Evolutionary conservation across 106 monocot species (phyloP), one percentile per base, ranked within the genome.

Genomic region (Xerophyta viscosa): DNA sequence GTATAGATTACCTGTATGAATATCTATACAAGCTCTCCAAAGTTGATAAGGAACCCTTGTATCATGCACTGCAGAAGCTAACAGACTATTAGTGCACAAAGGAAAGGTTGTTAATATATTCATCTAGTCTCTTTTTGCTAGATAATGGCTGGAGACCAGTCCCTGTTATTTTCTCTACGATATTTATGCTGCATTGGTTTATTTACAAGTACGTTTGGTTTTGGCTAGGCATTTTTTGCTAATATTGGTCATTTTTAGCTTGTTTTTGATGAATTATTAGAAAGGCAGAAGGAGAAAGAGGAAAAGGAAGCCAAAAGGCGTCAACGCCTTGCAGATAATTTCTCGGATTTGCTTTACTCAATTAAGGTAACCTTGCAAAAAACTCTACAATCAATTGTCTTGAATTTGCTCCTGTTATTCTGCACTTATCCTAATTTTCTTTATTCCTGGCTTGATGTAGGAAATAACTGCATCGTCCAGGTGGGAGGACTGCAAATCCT

Each of bases 271-370:
- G 96, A 98, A 30, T 58, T 86, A 36, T n/a, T 89, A 57, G 89
- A 82, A 63, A 72, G 82, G 52, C 65, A 66, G 15, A 82, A 52
- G 52, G 96, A 98, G 42, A 98, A 86, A 65, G 89, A 89, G 51
- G 85, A 89, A 56, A 98, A 86, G 52, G 94, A 96, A 70, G 78
- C 81, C 25, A 96, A 75, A 72, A 88, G 75, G 44, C 80, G 72
- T 33, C 94, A 79, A 46, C 75, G 84, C 2, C 71, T 82, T 53
- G 79, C 60, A 48, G 88, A 98, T 30, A 61, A 80, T 63, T 98
- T 98, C 44, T 71, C 82, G 29, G 85, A 85, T 62, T 62, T 86
- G 8, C 61, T 98, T 47, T 76, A 82, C 45, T 81, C 82, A 3
- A 72, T 89, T 10, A 98, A 86, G 79, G 96, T 86, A 71, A 29